Evolutionary conservation across 768 basidiomycete genomes (phyloP).

Genomic region (Scleroderma citrinum): DNA sequence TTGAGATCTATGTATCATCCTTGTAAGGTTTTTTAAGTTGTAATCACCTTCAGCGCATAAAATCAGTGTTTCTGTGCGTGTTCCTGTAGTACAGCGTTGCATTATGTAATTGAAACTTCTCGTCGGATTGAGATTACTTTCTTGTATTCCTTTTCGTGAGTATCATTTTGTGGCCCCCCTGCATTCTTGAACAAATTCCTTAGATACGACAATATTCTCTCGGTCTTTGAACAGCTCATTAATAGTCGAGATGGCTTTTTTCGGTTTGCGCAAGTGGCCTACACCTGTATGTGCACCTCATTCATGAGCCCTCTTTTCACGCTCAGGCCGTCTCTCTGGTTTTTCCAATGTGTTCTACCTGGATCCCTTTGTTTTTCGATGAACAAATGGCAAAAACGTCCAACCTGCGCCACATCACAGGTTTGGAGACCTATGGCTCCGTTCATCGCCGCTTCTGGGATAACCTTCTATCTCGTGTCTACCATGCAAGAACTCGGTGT

Average conservation of each 20-base stretch:
- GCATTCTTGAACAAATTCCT: too few species aligned
- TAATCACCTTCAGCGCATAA: too few species aligned
- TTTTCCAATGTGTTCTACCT: background rate
- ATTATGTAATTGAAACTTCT: too few species aligned
- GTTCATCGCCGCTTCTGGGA: slow-evolving; percentile 59
- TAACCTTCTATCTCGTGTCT: slow-evolving; percentile 63
- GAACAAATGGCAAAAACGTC: slow-evolving; percentile 2
- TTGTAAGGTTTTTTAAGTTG: too few species aligned
- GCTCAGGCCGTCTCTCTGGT: background rate
- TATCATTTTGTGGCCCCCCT: too few species aligned
- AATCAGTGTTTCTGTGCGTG: too few species aligned
- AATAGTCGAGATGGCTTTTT: slow-evolving; percentile 51
- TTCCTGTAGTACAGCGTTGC: too few species aligned
- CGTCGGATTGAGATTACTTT: too few species aligned
- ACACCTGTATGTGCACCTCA: slow-evolving; percentile 51
- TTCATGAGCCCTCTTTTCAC: slow-evolving; percentile 2
- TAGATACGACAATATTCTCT: too few species aligned
- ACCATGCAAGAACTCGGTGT: slow-evolving; percentile 66
- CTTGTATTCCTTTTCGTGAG: too few species aligned
- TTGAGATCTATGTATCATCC: too few species aligned
- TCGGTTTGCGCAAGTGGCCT: slow-evolving; percentile 78
- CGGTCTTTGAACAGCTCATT: too few species aligned
- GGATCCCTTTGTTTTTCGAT: background rate
- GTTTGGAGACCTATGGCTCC: slow-evolving; percentile 73
- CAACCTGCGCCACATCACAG: slow-evolving; percentile 31